phyloP scores from a whole-genome alignment of 2,329 filamentous ascomycete genomes.

The Aspergillus ibericus region DNA sequence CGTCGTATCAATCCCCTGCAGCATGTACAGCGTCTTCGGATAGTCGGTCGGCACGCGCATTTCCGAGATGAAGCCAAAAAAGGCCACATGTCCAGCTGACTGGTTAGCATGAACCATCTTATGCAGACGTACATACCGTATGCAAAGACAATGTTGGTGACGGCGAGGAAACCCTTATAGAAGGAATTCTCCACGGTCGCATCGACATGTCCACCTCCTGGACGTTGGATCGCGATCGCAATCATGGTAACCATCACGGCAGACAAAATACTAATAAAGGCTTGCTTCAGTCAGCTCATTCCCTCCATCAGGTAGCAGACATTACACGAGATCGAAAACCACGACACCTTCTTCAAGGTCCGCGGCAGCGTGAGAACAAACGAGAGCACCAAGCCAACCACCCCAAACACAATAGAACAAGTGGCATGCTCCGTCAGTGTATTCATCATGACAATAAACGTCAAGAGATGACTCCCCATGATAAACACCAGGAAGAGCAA shows the following conservation, averaged over 20 bases:
- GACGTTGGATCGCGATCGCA: conserved; percentile 57
- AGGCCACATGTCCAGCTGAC: conserved; percentile 60
- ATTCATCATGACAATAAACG: conserved; percentile 67
- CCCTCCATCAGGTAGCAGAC: neutral
- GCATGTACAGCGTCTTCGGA: conserved; percentile 61
- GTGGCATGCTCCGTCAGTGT: conserved; percentile 60
- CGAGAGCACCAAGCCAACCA: conserved; percentile 60
- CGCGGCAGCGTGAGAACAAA: conserved; percentile 61
- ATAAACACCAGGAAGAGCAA: conserved; percentile 66
- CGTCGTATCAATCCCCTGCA: conserved; percentile 60
- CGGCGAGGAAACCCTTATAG: conserved; percentile 57
- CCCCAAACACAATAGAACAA: conserved; percentile 63
- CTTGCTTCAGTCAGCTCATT: conserved; percentile 34
- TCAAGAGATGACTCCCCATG: conserved; percentile 68
- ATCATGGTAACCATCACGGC: conserved; percentile 68
- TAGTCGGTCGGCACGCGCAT: conserved; percentile 61
- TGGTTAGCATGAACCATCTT: neutral
- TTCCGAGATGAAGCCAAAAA: conserved; percentile 66
- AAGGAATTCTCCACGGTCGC: conserved; percentile 46
- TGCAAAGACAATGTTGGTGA: conserved; percentile 69
- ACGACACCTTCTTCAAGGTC: conserved; percentile 62
- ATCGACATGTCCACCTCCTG: conserved; percentile 36
- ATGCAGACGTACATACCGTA: conserved; percentile 47
- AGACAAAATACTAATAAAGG: conserved; percentile 58
- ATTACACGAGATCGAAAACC: conserved; percentile 54